Conservation (phyloP, 768 basidiomycete species). For the Infundibulicybe gibba region DNA sequence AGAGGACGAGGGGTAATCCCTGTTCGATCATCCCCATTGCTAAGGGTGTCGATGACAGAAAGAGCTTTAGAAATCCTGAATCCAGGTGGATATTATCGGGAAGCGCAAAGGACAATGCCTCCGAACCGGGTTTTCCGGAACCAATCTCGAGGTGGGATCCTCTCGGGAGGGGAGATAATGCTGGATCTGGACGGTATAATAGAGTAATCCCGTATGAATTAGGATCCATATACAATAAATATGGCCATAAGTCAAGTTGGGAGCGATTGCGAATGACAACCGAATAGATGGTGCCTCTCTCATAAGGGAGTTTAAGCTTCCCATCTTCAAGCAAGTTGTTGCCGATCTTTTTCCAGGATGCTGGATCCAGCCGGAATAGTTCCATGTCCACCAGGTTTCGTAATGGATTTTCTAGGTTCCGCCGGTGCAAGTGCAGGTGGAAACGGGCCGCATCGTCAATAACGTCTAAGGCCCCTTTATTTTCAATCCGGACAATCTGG, state of each 20-base stretch:
- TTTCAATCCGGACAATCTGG: conserved; percentile 33
- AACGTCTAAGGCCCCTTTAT: conserved; percentile 29
- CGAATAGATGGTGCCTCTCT: conserved; percentile 39
- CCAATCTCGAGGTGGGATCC: conserved; percentile 36
- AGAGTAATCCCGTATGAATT: conserved; percentile 49
- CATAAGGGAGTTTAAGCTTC: conserved; percentile 42
- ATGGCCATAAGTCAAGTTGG: conserved; percentile 56
- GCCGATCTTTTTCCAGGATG: conserved; percentile 37
- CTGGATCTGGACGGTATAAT: conserved; percentile 48
- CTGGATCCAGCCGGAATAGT: conserved; percentile 44
- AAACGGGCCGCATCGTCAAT: conserved; percentile 58
- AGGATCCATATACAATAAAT: conserved; percentile 59
- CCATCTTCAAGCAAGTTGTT: conserved; percentile 45
- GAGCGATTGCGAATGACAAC: conserved; percentile 49
- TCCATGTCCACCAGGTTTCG: conserved; percentile 48
- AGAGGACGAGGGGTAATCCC: too few species aligned
- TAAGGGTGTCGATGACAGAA: too few species aligned
- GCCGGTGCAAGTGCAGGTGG: conserved; percentile 52
- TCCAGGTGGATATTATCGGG: conserved; percentile 27
- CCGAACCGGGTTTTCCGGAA: conserved; percentile 38
- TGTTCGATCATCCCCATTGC: too few species aligned
- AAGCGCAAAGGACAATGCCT: conserved; percentile 43
- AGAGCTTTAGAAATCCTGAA: too few species aligned
- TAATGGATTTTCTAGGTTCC: conserved; percentile 44
- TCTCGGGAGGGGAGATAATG: conserved; percentile 40